phyloP scores from a whole-genome alignment of 2,329 filamentous ascomycete species.

The Lojkania enalia region DNA sequence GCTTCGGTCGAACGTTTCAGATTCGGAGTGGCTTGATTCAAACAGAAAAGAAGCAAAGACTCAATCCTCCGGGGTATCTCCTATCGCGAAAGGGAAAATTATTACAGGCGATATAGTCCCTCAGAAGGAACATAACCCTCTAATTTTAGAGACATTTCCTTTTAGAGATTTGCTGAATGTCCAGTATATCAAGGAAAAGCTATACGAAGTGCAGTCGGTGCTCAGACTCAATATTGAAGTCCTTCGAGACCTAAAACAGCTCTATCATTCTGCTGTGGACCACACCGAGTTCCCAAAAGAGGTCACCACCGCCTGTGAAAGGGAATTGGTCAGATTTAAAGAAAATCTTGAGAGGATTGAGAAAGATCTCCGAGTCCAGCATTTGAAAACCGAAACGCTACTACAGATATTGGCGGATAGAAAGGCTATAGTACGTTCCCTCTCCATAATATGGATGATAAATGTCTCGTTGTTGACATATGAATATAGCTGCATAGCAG shows the following conservation, averaged over 20 bases:
- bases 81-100: too few relatives aligned
- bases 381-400: slow-evolving; percentile 19
- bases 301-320: slow-evolving; percentile 9
- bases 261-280: slow-evolving; percentile 14
- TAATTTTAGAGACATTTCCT: slow-evolving; percentile 28
- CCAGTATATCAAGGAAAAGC: slow-evolving; percentile 44
- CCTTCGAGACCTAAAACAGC: slow-evolving; percentile 23
- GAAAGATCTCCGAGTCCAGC: slow-evolving; percentile 20
- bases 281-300: slow-evolving; percentile 11
- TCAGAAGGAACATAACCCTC: too few relatives aligned
- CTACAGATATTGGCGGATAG: slow-evolving; percentile 19
- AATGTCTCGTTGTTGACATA: slow-evolving; percentile 3
- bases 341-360: slow-evolving; percentile 11
- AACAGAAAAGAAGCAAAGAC: too few relatives aligned
- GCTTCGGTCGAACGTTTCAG: too few relatives aligned
- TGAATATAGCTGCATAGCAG: slow-evolving; percentile 34
- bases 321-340: slow-evolving; percentile 16
- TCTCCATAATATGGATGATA: not conserved
- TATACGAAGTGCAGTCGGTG: slow-evolving; percentile 39
- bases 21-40: too few relatives aligned
- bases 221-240: slow-evolving; percentile 40
- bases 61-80: too few relatives aligned
- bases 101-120: too few relatives aligned
- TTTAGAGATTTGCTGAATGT: slow-evolving; percentile 38
- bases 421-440: slow-evolving; percentile 24